These are phyloP conservation scores for Jasminum sambac DNA, from an alignment of 257 asterid genomes.

Conservation along the genomic window DNA sequence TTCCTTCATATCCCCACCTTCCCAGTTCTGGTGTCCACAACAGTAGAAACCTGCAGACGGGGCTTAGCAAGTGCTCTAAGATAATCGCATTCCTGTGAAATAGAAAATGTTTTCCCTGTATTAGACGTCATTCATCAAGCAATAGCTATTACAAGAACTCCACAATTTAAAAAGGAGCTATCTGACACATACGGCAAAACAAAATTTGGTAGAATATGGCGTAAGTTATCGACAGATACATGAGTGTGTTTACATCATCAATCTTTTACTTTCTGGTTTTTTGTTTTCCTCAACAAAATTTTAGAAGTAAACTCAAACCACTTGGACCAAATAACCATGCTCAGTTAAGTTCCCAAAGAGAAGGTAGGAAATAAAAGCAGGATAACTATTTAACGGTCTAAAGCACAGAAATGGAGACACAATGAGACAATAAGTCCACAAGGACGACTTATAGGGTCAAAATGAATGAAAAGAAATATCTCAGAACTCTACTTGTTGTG, in stretches of 20 bases:
- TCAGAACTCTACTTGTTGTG: not conserved
- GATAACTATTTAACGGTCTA: not conserved
- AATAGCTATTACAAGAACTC: conserved; percentile 13
- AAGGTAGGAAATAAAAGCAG: not conserved
- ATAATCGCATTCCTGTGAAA: conserved; percentile 79
- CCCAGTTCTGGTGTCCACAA: conserved; percentile 84
- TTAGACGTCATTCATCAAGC: conserved; percentile 12
- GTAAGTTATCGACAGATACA: not conserved
- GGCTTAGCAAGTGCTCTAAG: conserved; percentile 71
- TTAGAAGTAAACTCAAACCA: not conserved
- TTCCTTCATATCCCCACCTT: conserved; percentile 47
- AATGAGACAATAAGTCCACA: not conserved
- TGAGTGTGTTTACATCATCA: not conserved
- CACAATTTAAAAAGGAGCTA: conserved; percentile 12
- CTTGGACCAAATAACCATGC: not conserved
- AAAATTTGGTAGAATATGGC: not conserved
- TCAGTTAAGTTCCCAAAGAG: not conserved
- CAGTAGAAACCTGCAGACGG: conserved; percentile 74
- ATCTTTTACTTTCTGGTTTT: not conserved
- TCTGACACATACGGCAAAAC: not conserved
- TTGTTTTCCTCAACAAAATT: not conserved
- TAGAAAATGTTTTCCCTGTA: conserved; percentile 17
- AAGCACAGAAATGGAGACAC: not conserved
- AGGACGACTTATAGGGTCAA: not conserved
- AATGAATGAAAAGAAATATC: not conserved